These are phyloP conservation scores for Umbelopsis sp. DNA, from an alignment of 371 early-diverging fungal genomes.

Conservation along the genomic window DNA sequence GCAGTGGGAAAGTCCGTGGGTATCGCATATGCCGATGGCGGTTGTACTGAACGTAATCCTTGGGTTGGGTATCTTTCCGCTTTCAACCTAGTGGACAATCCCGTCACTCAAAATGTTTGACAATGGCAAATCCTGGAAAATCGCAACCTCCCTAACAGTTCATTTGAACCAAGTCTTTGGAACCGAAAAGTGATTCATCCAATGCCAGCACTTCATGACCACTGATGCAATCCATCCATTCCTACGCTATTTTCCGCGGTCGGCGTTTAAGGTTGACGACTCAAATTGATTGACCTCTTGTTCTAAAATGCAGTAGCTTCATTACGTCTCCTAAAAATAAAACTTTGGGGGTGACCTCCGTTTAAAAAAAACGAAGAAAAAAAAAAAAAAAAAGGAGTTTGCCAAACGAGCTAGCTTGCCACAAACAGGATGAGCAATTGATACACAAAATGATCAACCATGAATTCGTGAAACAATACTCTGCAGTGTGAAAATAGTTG, in stretches of 20 bases:
- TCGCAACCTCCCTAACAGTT: background rate
- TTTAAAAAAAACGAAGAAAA: background rate
- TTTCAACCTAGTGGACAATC: background rate
- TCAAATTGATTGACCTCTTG: too few relatives aligned
- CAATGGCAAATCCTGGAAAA: slow-evolving; percentile 6
- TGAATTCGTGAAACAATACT: background rate
- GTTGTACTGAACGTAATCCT: too few relatives aligned
- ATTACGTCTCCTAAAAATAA: slow-evolving; percentile 4
- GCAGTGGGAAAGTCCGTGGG: slow-evolving; percentile 12
- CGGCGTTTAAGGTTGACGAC: too few relatives aligned
- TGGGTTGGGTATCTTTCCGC: background rate
- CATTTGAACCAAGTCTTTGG: too few relatives aligned
- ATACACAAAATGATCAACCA: slow-evolving; percentile 17
- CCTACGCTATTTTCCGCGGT: too few relatives aligned
- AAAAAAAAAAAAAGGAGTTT: background rate
- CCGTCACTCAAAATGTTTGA: background rate
- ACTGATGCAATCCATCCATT: too few relatives aligned
- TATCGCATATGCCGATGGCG: slow-evolving; percentile 7
- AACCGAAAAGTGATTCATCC: too few relatives aligned
- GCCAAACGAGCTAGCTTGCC: background rate
- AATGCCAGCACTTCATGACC: too few relatives aligned
- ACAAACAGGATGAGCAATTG: background rate
- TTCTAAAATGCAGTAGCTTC: too few relatives aligned
- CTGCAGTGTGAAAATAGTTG: background rate
- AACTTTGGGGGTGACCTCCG: background rate